Percentiles rank a stretch among this genome's conserved stretches.
These are phyloP conservation scores for Macrophomina pseudophaseolina DNA, from an alignment of 2,329 filamentous ascomycete genomes.

Conservation along the genomic window DNA sequence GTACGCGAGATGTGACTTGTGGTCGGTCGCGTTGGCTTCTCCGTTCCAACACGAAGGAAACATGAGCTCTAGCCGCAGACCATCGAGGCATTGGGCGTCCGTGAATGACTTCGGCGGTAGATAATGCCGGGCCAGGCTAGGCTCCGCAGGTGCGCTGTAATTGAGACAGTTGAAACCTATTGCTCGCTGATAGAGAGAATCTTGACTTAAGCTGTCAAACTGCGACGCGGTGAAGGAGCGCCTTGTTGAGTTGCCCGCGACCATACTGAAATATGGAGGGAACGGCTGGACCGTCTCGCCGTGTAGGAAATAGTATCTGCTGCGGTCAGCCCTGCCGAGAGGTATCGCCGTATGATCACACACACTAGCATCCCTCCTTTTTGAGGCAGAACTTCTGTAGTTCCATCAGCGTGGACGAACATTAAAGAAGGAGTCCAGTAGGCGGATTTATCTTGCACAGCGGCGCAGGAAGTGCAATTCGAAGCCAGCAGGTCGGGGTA, in stretches of 20 bases:
- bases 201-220: conserved; percentile 72
- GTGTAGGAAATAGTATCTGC: conserved; percentile 78
- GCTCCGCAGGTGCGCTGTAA: conserved; percentile 70
- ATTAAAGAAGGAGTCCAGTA: conserved; percentile 74
- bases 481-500: conserved; percentile 67
- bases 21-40: conserved; percentile 61
- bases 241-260: conserved; percentile 67
- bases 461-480: conserved; percentile 71
- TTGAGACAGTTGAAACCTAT: conserved; percentile 94
- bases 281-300: conserved; percentile 73
- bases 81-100: conserved; percentile 78
- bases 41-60: conserved; percentile 80
- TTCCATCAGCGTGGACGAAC: conserved; percentile 65
- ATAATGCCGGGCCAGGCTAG: conserved; percentile 78
- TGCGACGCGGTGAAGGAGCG: conserved; percentile 63
- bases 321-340: conserved; percentile 51
- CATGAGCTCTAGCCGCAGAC: conserved; percentile 73
- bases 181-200: conserved; percentile 75
- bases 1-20: conserved; percentile 70
- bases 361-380: conserved; percentile 49
- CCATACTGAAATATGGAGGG: conserved; percentile 72
- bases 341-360: not conserved
- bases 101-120: conserved; percentile 79
- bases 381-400: conserved; percentile 68
- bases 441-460: conserved; percentile 70